Evolutionary conservation across 352 stramenopile genomes (phyloP).

Genomic region (Pilasporangium apinafurcum): DNA sequence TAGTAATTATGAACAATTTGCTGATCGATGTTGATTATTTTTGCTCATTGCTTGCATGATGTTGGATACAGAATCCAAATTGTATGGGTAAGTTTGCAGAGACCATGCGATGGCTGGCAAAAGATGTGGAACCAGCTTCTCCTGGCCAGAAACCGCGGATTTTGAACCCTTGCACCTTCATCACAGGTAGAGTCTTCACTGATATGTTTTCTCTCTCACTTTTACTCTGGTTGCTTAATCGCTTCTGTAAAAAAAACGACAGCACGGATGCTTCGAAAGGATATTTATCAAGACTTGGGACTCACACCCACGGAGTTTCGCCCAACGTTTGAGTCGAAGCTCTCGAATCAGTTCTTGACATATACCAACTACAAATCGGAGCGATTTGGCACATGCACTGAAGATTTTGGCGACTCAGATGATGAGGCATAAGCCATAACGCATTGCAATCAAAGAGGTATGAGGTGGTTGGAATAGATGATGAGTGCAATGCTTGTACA

Average conservation of each 20-base stretch:
- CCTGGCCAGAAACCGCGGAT: slow-evolving; percentile 28
- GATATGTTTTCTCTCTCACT: neutral
- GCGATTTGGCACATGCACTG: slow-evolving; percentile 31
- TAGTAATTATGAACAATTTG: neutral
- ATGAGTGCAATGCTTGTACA: too few relatives aligned
- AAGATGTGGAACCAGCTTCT: slow-evolving; percentile 16
- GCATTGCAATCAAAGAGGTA: neutral
- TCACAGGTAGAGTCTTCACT: slow-evolving; percentile 25
- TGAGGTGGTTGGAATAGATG: too few relatives aligned
- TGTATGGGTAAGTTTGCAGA: slow-evolving; percentile 55
- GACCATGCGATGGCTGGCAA: slow-evolving; percentile 47
- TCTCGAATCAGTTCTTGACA: slow-evolving; percentile 56
- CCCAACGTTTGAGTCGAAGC: slow-evolving; percentile 49
- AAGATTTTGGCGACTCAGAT: slow-evolving; percentile 31
- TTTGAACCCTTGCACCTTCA: slow-evolving; percentile 40
- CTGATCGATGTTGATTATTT: neutral
- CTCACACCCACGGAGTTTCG: slow-evolving; percentile 37
- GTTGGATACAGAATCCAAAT: slow-evolving; percentile 28
- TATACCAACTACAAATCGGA: slow-evolving; percentile 56
- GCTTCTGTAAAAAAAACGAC: neutral
- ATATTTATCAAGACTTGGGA: slow-evolving; percentile 47
- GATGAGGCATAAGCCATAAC: slow-evolving; percentile 4
- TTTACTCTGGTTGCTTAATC: neutral
- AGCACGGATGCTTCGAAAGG: slow-evolving; percentile 42
- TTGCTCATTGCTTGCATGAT: neutral